Evolutionary conservation across 2,329 filamentous ascomycete species (phyloP).

Genomic region (Alternaria triticina): DNA sequence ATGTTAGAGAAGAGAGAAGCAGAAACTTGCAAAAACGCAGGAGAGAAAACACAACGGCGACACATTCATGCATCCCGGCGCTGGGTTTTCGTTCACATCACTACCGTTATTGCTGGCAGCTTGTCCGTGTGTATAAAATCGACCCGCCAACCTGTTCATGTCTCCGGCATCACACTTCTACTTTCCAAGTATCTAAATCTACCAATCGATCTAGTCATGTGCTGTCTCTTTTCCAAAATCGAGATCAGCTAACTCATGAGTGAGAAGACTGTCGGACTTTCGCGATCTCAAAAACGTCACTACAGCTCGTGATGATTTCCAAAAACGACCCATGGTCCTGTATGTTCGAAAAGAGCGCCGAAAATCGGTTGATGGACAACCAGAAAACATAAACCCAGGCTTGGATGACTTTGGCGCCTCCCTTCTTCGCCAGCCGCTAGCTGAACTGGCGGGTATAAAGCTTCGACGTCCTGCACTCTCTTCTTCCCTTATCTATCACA

Average conservation of each 20-base stretch:
- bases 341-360: too few species aligned
- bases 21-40: background rate
- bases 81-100: background rate
- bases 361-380: too few species aligned
- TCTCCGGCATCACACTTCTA: background rate
- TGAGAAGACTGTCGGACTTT: background rate
- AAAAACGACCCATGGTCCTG: too few species aligned
- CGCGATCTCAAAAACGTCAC: background rate
- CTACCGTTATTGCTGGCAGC: background rate
- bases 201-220: too few species aligned
- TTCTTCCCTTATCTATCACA: too few species aligned
- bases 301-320: rapidly evolving
- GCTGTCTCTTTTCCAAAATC: background rate
- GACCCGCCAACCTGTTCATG: too few species aligned
- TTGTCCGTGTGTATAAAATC: background rate
- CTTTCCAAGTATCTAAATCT: too few species aligned
- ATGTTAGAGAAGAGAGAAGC: background rate
- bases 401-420: too few species aligned
- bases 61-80: background rate
- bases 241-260: background rate
- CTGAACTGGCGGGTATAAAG: too few species aligned
- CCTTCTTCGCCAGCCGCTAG: too few species aligned
- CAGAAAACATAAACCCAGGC: too few species aligned
- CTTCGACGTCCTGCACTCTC: too few species aligned
- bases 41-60: background rate